A percentile compares a stretch with the other conserved stretches of the same genome.
phyloP scores from a whole-genome alignment of 1,284 basidiomycete species.

The Ustilago shanxiensis region DNA sequence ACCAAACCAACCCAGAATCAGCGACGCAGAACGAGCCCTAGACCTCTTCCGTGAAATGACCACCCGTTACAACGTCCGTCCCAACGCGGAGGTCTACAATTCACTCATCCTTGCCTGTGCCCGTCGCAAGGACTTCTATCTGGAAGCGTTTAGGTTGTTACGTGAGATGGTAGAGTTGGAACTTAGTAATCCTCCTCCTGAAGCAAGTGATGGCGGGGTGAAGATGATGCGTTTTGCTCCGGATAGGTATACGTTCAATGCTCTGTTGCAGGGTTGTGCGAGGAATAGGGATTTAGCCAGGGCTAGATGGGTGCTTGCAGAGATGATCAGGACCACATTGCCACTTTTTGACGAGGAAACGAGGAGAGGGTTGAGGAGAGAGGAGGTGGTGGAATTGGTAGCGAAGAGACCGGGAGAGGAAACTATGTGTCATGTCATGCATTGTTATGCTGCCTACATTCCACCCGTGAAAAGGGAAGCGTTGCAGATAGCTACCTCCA shows the following conservation, averaged over 20 bases:
- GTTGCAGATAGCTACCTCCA: neutral
- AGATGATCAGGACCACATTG: slow-evolving; percentile 76
- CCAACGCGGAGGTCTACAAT: slow-evolving; percentile 81
- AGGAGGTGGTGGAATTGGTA: slow-evolving; percentile 56
- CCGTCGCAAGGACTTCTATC: slow-evolving; percentile 67
- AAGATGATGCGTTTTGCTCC: slow-evolving; percentile 74
- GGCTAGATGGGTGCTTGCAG: slow-evolving; percentile 89
- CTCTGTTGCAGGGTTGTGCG: slow-evolving; percentile 89
- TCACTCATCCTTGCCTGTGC: slow-evolving; percentile 83
- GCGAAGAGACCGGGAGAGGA: slow-evolving; percentile 76
- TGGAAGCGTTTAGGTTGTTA: slow-evolving; percentile 73
- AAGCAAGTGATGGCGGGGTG: slow-evolving; percentile 61
- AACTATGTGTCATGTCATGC: slow-evolving; percentile 85
- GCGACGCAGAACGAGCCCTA: slow-evolving; percentile 88
- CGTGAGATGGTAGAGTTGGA: slow-evolving; percentile 75
- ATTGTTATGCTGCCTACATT: slow-evolving; percentile 85
- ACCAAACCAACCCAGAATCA: too few species aligned
- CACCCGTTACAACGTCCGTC: slow-evolving; percentile 76
- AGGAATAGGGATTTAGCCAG: slow-evolving; percentile 84
- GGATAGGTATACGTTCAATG: slow-evolving; percentile 80
- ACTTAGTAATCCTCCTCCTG: slow-evolving; percentile 74
- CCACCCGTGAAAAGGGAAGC: slow-evolving; percentile 71
- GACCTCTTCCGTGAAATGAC: slow-evolving; percentile 94
- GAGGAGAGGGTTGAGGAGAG: slow-evolving; percentile 13
- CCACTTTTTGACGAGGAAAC: slow-evolving; percentile 39